Evolutionary conservation across 2,329 filamentous ascomycete genomes (phyloP).

Genomic region (Magnaporthales sp.): DNA sequence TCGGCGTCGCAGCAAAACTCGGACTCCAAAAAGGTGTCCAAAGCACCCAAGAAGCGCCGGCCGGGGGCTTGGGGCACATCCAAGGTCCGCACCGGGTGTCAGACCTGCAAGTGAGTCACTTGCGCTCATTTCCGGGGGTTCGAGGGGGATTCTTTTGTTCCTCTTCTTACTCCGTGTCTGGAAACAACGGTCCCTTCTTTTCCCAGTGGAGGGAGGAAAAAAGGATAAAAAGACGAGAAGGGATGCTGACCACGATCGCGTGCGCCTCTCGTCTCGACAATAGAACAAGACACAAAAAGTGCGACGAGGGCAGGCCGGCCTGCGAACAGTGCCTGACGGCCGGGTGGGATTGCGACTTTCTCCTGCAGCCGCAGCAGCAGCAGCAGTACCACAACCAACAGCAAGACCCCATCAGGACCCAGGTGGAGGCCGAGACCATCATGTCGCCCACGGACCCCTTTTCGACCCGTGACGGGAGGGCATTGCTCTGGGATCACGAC

Average conservation of each 20-base stretch:
- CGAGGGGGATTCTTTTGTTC: no score
- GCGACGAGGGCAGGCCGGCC: background rate
- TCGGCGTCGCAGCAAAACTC: background rate
- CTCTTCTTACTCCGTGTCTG: background rate
- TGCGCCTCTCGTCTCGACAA: background rate
- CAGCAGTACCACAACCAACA: background rate
- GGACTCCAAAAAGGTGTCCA: background rate
- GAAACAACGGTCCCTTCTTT: background rate
- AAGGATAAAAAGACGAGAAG: background rate
- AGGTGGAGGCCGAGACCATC: background rate
- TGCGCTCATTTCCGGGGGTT: no score
- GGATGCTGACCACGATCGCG: background rate
- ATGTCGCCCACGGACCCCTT: background rate
- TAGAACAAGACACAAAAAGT: background rate
- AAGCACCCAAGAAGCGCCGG: background rate
- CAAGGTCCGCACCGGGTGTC: background rate
- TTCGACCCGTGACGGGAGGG: background rate
- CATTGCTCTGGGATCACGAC: background rate
- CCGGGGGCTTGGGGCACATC: background rate
- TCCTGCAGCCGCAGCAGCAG: background rate
- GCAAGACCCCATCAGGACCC: background rate
- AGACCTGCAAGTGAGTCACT: background rate
- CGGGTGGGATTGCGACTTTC: background rate
- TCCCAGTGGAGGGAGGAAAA: background rate
- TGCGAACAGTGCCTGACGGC: background rate